A percentile compares a stretch with the other conserved stretches of the same genome.
Conservation (phyloP, 2,329 filamentous ascomycete genomes). For the Talaromyces funiculosus region DNA sequence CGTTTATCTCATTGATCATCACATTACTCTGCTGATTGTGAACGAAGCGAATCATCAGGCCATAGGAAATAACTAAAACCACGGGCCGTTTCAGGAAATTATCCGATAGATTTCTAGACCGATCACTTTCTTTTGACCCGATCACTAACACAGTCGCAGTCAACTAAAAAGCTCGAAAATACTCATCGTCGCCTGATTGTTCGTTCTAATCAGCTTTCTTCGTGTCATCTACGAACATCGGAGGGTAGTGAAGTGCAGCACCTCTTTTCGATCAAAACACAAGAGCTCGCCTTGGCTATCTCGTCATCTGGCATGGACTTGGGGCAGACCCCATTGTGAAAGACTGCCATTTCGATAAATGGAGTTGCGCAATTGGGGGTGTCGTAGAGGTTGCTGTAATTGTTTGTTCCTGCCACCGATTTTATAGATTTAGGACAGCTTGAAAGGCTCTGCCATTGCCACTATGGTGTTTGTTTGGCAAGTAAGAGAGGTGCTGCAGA, state of each 20-base stretch:
- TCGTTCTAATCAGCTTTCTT: background rate
- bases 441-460: background rate
- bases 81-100: background rate
- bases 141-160: background rate
- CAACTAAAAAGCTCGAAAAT: background rate
- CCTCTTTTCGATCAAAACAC: background rate
- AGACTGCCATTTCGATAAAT: background rate
- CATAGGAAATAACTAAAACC: background rate
- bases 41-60: no score
- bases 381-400: constrained; percentile 2
- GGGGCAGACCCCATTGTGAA: background rate
- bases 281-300: background rate
- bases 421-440: no score
- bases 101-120: no score
- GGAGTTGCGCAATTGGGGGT: background rate
- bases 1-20: no score
- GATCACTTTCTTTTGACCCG: background rate
- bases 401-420: background rate
- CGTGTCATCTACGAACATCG: background rate
- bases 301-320: background rate
- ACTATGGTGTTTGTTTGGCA: background rate
- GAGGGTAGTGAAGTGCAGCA: background rate
- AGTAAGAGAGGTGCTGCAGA: background rate
- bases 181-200: background rate
- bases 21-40: no score